Conservation (phyloP, 2,329 filamentous ascomycete species). For the Ceratocystis ficicola region DNA sequence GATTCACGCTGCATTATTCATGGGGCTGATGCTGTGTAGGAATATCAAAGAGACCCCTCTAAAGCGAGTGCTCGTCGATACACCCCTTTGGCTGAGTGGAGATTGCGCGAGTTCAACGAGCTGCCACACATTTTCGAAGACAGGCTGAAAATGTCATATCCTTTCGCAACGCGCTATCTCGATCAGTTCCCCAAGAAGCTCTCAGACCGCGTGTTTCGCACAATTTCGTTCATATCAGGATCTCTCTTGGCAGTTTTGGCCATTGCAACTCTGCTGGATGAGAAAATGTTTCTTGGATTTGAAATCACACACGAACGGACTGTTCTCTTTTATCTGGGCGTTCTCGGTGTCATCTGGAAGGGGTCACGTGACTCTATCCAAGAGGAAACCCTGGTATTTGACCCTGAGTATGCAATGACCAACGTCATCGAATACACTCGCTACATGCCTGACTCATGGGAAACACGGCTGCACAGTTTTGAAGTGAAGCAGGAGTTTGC, state of each 20-base stretch:
- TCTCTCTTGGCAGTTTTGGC: conserved; percentile 77
- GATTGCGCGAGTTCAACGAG: conserved; percentile 97
- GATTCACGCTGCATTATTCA: neutral
- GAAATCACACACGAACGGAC: conserved; percentile 83
- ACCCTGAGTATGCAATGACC: conserved; percentile 77
- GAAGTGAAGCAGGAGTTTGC: conserved; percentile 88
- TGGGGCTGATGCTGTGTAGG: conserved; percentile 36
- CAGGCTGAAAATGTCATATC: conserved; percentile 85
- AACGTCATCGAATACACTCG: conserved; percentile 89
- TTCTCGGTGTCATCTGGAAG: conserved; percentile 75
- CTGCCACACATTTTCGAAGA: conserved; percentile 83
- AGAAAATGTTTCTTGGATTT: conserved; percentile 80
- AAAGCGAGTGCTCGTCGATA: conserved; percentile 81
- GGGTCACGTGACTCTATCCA: conserved; percentile 71
- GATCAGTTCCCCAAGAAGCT: conserved; percentile 96
- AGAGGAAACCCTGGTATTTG: conserved; percentile 78
- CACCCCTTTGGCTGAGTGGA: conserved; percentile 91
- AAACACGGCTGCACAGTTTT: conserved; percentile 77
- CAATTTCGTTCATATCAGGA: conserved; percentile 76
- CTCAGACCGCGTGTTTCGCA: conserved; percentile 70
- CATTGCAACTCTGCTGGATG: conserved; percentile 73
- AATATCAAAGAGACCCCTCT: conserved; percentile 88
- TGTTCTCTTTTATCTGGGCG: conserved; percentile 76
- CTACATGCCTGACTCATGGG: conserved; percentile 83
- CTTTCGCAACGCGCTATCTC: conserved; percentile 81